These are phyloP conservation scores for Penicillium mononematosum DNA, from an alignment of 495 filamentous ascomycete species.

Conservation along the genomic window DNA sequence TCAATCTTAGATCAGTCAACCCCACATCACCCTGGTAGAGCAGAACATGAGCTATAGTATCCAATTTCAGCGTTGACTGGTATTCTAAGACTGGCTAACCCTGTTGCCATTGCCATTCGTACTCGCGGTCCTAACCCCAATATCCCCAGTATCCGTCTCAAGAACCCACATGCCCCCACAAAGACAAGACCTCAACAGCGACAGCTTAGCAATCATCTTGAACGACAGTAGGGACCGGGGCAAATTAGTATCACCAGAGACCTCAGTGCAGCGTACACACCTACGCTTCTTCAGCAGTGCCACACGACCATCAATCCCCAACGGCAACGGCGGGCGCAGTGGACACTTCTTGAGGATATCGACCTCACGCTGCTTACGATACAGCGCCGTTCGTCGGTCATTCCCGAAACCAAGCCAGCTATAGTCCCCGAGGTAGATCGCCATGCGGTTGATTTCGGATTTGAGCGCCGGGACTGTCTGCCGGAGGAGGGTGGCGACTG, in stretches of 20 bases:
- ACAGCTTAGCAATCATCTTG: slow-evolving; percentile 43
- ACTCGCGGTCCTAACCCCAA: slow-evolving; percentile 4
- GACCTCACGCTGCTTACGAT: slow-evolving; percentile 37
- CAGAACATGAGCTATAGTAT: background rate
- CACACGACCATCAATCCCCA: slow-evolving; percentile 10
- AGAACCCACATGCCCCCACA: slow-evolving; percentile 47
- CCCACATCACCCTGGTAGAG: background rate
- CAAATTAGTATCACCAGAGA: slow-evolving; percentile 37
- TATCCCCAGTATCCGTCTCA: slow-evolving; percentile 26
- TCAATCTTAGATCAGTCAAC: background rate
- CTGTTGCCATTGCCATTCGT: background rate
- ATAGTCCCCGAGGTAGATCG: slow-evolving; percentile 49
- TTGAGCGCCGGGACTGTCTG: slow-evolving; percentile 41
- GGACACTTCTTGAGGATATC: slow-evolving; percentile 49
- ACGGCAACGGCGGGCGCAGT: slow-evolving; percentile 21
- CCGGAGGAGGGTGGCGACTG: slow-evolving; percentile 44
- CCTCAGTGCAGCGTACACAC: slow-evolving; percentile 47
- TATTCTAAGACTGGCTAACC: background rate
- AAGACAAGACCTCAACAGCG: slow-evolving; percentile 42
- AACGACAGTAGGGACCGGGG: slow-evolving; percentile 39
- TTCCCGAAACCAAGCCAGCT: slow-evolving; percentile 49
- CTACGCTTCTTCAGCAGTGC: slow-evolving; percentile 25
- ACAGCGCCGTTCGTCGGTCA: slow-evolving; percentile 40
- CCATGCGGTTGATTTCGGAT: slow-evolving; percentile 47
- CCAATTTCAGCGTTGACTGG: background rate